Conservation (phyloP, 1,139 yeast species). For the Geotrichum carabidarum region DNA sequence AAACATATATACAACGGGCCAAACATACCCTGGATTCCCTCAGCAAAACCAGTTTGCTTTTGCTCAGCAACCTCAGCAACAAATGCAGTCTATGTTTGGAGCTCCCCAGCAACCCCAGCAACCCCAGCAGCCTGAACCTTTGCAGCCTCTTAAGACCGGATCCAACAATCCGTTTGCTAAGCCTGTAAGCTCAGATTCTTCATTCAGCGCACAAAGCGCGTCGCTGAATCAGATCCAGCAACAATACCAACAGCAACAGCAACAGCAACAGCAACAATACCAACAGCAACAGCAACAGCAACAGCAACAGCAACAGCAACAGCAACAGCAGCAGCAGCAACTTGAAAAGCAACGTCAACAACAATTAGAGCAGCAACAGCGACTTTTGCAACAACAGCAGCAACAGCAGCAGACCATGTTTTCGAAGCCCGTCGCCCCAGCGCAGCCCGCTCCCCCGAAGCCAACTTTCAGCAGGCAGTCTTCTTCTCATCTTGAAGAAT, state of each 20-base stretch:
- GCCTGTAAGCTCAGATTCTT: constrained; percentile 28
- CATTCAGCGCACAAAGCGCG: constrained; percentile 21
- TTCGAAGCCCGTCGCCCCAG: constrained; percentile 28
- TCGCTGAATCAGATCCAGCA: constrained; percentile 32
- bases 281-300: constrained; percentile 35
- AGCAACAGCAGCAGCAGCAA: constrained; percentile 33
- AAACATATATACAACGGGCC: constrained; percentile 39
- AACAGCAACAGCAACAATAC: constrained; percentile 36
- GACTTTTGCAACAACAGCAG: constrained; percentile 35
- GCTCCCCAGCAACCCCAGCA: constrained; percentile 34
- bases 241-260: constrained; percentile 33
- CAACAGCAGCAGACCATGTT: constrained; percentile 24
- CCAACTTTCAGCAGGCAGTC: constrained; percentile 19
- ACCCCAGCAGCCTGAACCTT: constrained; percentile 38
- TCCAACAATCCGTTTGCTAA: constrained; percentile 88
- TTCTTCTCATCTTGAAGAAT: constrained; percentile 53
- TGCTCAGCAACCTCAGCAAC: constrained; percentile 35
- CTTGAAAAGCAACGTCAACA: constrained; percentile 33
- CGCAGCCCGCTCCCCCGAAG: constrained; percentile 16
- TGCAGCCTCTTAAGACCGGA: constrained; percentile 67
- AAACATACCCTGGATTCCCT: constrained; percentile 31
- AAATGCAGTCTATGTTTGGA: constrained; percentile 36
- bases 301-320: constrained; percentile 28
- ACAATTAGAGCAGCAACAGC: constrained; percentile 33
- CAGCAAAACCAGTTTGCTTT: constrained; percentile 48